Evolutionary conservation across 805 yeast genomes (phyloP).

Genomic region (Cyberlindnera samutprakarnensis): DNA sequence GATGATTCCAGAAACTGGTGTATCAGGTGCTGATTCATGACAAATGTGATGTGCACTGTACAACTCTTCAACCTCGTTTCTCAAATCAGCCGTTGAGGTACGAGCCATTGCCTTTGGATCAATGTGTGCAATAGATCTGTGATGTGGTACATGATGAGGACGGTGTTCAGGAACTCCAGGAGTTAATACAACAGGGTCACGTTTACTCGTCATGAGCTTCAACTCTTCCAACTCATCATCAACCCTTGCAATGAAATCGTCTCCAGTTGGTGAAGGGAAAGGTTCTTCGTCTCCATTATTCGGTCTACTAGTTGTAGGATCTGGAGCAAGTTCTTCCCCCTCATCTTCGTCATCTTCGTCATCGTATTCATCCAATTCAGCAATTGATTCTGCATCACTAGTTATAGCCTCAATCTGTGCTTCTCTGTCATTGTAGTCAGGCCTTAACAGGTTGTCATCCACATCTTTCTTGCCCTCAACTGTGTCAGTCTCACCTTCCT

Average conservation of each 20-base stretch:
- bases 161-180: too few relatives aligned
- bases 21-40: neutral
- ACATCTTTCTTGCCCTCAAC: neutral
- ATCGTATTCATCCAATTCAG: too few relatives aligned
- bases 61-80: neutral
- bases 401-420: neutral
- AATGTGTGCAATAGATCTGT: neutral
- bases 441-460: neutral
- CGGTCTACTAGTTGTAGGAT: slow-evolving; percentile 9
- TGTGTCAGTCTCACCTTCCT: neutral
- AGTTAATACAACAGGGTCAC: too few relatives aligned
- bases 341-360: too few relatives aligned
- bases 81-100: neutral
- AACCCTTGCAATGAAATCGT: slow-evolving; percentile 1
- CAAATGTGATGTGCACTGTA: neutral
- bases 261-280: too few relatives aligned
- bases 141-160: too few relatives aligned
- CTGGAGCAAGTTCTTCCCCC: neutral
- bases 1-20: neutral
- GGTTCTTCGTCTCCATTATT: slow-evolving; percentile 1
- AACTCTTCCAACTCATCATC: slow-evolving; percentile 6
- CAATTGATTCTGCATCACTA: neutral
- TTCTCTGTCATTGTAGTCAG: neutral
- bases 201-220: slow-evolving; percentile 5
- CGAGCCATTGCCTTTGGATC: neutral